Conservation (phyloP, 2,329 filamentous ascomycete species). For the Domatiomyces globalis region DNA sequence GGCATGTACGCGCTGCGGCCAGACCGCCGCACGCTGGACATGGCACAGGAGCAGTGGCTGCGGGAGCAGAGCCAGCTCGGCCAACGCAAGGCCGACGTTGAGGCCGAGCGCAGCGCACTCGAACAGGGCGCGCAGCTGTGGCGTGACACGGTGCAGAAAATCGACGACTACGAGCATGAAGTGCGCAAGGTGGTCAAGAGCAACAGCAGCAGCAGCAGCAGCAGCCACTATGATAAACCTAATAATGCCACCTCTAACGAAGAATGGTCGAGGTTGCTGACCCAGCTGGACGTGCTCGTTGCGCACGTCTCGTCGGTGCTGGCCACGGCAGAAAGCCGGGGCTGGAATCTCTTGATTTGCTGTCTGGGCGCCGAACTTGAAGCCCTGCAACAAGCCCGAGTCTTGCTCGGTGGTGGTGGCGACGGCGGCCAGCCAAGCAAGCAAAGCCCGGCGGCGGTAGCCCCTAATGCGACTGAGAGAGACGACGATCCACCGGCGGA, state of each 20-base stretch:
- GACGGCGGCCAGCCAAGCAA: neutral
- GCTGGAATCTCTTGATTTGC: slow-evolving; percentile 48
- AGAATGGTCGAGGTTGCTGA: slow-evolving; percentile 4
- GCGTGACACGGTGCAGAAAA: slow-evolving; percentile 39
- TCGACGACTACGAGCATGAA: slow-evolving; percentile 39
- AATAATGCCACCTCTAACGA: neutral
- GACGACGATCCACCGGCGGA: slow-evolving; percentile 7
- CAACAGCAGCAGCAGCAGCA: slow-evolving; percentile 7
- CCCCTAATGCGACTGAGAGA: neutral
- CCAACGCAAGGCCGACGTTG: slow-evolving; percentile 32
- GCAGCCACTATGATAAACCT: neutral
- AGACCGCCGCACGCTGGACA: slow-evolving; percentile 43
- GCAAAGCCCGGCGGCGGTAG: neutral
- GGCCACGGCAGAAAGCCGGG: slow-evolving; percentile 36
- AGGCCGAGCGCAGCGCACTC: slow-evolving; percentile 42
- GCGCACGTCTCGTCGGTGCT: slow-evolving; percentile 35
- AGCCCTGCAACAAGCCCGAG: slow-evolving; percentile 32
- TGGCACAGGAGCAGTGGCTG: slow-evolving; percentile 45
- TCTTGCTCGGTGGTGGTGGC: slow-evolving; percentile 23
- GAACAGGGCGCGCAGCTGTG: slow-evolving; percentile 46
- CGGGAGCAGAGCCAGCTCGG: slow-evolving; percentile 34
- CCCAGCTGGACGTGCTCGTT: slow-evolving; percentile 10
- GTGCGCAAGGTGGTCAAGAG: slow-evolving; percentile 29
- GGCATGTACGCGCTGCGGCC: slow-evolving; percentile 40
- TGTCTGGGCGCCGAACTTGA: slow-evolving; percentile 50